Evolutionary conservation across 2,329 filamentous ascomycete species (phyloP), one percentile per base, ranked within the genome.

Genomic region (Cordyceps cateniannulata): DNA sequence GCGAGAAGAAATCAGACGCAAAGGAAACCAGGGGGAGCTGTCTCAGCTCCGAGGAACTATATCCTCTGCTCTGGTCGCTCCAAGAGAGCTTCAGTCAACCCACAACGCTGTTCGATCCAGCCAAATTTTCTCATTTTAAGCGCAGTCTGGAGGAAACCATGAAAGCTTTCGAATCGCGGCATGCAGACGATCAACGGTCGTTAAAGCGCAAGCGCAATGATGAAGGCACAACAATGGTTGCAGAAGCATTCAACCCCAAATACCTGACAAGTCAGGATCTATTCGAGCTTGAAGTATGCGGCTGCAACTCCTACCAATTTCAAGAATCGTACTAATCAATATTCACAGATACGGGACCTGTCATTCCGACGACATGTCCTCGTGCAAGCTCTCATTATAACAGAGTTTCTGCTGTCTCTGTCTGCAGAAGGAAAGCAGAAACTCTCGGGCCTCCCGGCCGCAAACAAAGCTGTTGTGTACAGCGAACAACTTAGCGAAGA

Each of bases 251-350:
- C 76, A 99, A 99, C 69, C 93, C 96, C 1, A 99, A 98, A 71
- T 99, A 99, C 71, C 82, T 99, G 20, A 99, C 95, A n/a, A 98
- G 93, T 72, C 85, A 89, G 65, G 96, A 99, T 71, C 80, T 99
- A 1, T 99, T 99, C 73, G 91, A 96, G 68, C 84, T 99, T 50
- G 95, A 99, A 82, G 89, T 91, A 80, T 63, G 77, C 52, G 18
- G 6, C 12, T 35, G 7, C 24, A 4, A 12, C 3, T 29, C 4
- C n/a, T n/a, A 2, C 9, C 5, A 10, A 18, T 16, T 12, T 24
- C 25, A 14, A 32, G 8, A 42, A 22, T 8, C 9, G 12, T 8
- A 32, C 22, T 58, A 64, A 71, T 75, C 62, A 69, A 59, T 69
- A 2, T 59, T 52, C 44, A 44, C 66, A 92, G 89, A 88, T 98